Conservation (phyloP, 495 filamentous ascomycete species). For the Daldinia vernicosa region DNA sequence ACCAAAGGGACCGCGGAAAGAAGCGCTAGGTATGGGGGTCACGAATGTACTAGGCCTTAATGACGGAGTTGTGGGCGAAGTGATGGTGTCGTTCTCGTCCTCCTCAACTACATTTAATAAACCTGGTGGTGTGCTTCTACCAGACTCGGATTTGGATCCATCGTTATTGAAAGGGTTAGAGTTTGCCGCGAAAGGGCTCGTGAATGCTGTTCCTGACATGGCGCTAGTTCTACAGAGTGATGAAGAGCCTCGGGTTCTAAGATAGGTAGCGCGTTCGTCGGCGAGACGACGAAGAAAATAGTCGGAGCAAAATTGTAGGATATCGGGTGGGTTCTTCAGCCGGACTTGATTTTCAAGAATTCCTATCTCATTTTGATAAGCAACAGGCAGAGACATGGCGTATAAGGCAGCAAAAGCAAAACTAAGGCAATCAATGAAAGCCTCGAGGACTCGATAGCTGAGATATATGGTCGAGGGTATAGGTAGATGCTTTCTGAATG, state of each 20-base stretch:
- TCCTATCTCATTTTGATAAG: constrained; percentile 68
- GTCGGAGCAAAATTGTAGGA: constrained; percentile 75
- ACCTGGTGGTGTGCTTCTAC: constrained; percentile 41
- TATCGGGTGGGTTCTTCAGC: constrained; percentile 62
- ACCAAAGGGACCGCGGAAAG: constrained; percentile 58
- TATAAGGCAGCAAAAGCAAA: constrained; percentile 2
- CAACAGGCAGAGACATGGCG: constrained; percentile 47
- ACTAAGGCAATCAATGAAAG: constrained; percentile 10
- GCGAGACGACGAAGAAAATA: constrained; percentile 70
- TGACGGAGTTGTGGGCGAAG: constrained; percentile 64
- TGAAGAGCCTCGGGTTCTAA: constrained; percentile 39
- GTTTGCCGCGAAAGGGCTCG: constrained; percentile 62
- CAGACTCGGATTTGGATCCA: constrained; percentile 44
- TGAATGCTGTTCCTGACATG: constrained; percentile 64
- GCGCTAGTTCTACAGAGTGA: constrained; percentile 33
- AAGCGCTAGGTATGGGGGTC: constrained; percentile 35
- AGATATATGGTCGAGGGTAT: neutral
- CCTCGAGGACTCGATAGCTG: constrained; percentile 4
- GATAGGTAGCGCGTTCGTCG: constrained; percentile 64
- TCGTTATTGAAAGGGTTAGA: constrained; percentile 61
- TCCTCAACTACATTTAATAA: constrained; percentile 66
- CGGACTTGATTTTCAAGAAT: constrained; percentile 65
- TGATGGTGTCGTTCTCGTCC: constrained; percentile 65
- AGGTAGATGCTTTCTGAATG: neutral
- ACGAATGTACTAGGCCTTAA: constrained; percentile 45